These are phyloP conservation scores for Scolecobasidium constrictum DNA, from an alignment of 2,329 filamentous ascomycete species.

Conservation along the genomic window DNA sequence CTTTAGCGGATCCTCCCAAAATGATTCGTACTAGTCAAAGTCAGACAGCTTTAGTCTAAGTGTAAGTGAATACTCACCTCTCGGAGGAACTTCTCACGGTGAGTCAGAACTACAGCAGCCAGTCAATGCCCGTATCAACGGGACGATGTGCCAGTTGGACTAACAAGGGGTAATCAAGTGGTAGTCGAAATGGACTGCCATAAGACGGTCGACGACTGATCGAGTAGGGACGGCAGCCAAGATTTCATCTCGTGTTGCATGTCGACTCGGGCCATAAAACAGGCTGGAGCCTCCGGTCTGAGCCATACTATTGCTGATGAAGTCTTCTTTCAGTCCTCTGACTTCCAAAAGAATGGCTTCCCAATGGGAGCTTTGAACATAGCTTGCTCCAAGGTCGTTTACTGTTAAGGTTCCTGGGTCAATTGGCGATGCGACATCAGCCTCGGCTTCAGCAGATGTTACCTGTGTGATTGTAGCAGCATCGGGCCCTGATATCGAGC, in stretches of 20 bases:
- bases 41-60: conserved; percentile 14
- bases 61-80: conserved; percentile 16
- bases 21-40: conserved; percentile 19
- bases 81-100: conserved; percentile 18
- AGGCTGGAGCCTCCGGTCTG: conserved; percentile 15
- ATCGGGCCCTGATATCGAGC: no score
- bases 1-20: conserved; percentile 17
- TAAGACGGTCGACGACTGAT: conserved; percentile 18
- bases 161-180: conserved; percentile 17
- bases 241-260: conserved; percentile 19
- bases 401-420: conserved; percentile 18
- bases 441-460: no score
- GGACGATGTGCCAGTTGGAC: conserved; percentile 14
- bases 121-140: conserved; percentile 14
- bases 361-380: conserved; percentile 22
- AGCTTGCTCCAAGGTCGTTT: conserved; percentile 17
- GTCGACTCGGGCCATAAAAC: conserved; percentile 17
- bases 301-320: conserved; percentile 14
- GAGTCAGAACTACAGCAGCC: conserved; percentile 17
- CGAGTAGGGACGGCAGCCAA: conserved; percentile 19
- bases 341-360: conserved; percentile 20
- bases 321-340: conserved; percentile 16
- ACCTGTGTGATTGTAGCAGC: no score
- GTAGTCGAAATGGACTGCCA: conserved; percentile 17
- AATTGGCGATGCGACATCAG: conserved; percentile 15